Evolutionary conservation across 306 rosid genomes (phyloP).

Genomic region (Quercus glauca): DNA sequence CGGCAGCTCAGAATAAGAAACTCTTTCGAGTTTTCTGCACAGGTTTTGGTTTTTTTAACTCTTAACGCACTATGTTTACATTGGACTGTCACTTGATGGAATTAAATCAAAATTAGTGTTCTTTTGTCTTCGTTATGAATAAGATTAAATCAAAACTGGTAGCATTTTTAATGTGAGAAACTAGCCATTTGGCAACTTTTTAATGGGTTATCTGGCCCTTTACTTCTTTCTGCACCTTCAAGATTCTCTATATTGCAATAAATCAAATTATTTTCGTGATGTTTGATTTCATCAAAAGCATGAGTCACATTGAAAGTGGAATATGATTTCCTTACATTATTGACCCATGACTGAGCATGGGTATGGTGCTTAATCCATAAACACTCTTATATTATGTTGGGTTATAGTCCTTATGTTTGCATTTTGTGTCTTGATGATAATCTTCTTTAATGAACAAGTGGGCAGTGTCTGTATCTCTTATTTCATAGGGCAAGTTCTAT

Average conservation of each 20-base stretch:
- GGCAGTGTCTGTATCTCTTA: conserved; percentile 8
- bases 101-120: not conserved
- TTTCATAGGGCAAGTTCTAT: not conserved
- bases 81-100: not conserved
- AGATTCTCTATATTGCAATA: not conserved
- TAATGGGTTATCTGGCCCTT: not conserved
- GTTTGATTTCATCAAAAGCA: not conserved
- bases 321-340: too few relatives aligned
- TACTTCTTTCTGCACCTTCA: not conserved
- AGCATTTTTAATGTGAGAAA: not conserved
- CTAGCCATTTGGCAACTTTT: not conserved
- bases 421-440: not conserved
- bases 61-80: not conserved
- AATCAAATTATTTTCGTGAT: not conserved
- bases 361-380: not conserved
- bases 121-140: too few relatives aligned
- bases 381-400: not conserved
- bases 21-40: conserved; percentile 88
- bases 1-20: conserved; percentile 79
- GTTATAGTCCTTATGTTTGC: not conserved
- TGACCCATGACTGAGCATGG: not conserved
- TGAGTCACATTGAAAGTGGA: not conserved
- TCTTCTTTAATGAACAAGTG: not conserved
- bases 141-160: not conserved
- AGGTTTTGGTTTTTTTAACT: conserved; percentile 37